Conservation (phyloP, 345 rosid species). For the Rhodamnia rubescens region DNA sequence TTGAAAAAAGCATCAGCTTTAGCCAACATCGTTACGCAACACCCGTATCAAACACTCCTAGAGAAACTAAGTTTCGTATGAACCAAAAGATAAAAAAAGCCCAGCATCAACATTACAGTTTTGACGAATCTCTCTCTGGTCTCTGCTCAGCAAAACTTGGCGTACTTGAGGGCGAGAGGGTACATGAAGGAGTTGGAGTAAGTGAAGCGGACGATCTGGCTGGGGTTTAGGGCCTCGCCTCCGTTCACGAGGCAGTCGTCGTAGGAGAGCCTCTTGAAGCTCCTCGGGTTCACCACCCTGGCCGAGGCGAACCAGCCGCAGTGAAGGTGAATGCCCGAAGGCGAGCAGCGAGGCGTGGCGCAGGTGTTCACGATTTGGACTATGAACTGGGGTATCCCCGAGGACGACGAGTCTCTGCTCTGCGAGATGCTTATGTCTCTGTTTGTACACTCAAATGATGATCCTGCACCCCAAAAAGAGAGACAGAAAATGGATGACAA, state of each 20-base stretch:
- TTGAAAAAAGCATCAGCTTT: neutral
- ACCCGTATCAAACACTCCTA: neutral
- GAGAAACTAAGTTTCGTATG: neutral
- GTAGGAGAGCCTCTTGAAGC: constrained; percentile 37
- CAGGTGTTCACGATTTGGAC: constrained; percentile 50
- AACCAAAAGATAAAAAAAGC: neutral
- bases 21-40: neutral
- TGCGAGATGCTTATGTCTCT: constrained; percentile 46
- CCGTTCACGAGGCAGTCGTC: constrained; percentile 52
- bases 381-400: constrained; percentile 43
- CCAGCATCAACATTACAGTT: neutral
- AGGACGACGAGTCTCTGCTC: constrained; percentile 23
- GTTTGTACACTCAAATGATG: constrained; percentile 16
- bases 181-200: constrained; percentile 54
- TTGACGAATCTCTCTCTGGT: neutral
- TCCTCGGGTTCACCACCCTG: constrained; percentile 32
- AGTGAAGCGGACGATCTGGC: constrained; percentile 37
- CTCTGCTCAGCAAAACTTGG: constrained; percentile 25
- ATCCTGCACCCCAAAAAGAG: constrained; percentile 3
- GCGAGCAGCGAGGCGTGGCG: constrained; percentile 21
- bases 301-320: constrained; percentile 60
- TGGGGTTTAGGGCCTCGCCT: constrained; percentile 26
- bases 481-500: neutral
- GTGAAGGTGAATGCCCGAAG: constrained; percentile 34
- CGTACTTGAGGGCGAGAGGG: constrained; percentile 31